Conservation (phyloP, 2,329 filamentous ascomycete genomes). For the Epichloe elymi region DNA sequence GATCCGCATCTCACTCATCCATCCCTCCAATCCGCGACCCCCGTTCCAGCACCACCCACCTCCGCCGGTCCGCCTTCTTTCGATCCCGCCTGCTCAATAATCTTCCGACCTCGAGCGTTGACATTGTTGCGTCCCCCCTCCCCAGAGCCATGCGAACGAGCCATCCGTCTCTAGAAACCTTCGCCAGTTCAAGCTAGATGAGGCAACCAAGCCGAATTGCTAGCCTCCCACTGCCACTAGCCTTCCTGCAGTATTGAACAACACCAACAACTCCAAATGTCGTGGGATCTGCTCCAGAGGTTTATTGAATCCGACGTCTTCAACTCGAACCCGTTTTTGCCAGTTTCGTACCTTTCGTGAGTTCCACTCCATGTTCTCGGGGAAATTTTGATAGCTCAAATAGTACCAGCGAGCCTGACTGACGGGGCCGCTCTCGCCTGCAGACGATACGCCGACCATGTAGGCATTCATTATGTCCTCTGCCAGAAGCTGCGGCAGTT, state of each 20-base stretch:
- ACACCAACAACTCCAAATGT: conserved; percentile 35
- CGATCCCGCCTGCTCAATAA: neutral
- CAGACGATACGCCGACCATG: conserved; percentile 79
- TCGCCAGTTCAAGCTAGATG: conserved; percentile 11
- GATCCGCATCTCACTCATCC: neutral
- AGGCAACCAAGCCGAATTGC: conserved; percentile 7
- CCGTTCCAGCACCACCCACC: conserved; percentile 1
- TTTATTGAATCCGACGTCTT: conserved; percentile 92
- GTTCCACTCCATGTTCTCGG: conserved; percentile 18
- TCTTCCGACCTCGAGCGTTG: neutral
- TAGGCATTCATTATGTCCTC: conserved; percentile 79
- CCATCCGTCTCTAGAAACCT: conserved; percentile 7
- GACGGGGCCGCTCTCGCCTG: neutral
- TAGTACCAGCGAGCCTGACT: neutral
- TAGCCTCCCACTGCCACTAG: conserved; percentile 5
- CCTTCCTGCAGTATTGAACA: neutral
- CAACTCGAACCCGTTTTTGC: conserved; percentile 80
- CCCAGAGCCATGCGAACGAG: conserved; percentile 12
- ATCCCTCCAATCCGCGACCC: conserved; percentile 4
- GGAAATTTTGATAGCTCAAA: neutral
- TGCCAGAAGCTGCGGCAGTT: conserved; percentile 83
- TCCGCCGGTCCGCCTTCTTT: neutral
- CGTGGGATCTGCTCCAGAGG: conserved; percentile 78
- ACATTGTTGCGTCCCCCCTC: neutral
- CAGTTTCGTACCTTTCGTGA: conserved; percentile 80